These are phyloP conservation scores for Ceriops zippeliana DNA, from an alignment of 345 rosid genomes.

Conservation along the genomic window DNA sequence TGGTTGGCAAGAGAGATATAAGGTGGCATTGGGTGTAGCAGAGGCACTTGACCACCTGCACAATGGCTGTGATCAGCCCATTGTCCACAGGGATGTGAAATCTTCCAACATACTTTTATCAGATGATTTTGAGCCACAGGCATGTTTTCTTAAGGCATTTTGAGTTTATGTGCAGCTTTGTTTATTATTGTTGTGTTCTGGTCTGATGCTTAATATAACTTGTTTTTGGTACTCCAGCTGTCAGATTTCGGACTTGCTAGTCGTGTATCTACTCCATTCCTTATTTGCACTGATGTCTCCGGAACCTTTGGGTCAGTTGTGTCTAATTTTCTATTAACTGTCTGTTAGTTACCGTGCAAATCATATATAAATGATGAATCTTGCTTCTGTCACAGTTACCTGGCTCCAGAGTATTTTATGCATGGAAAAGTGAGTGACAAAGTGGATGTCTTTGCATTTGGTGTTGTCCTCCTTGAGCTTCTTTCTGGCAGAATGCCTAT, in stretches of 20 bases:
- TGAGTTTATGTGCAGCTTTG: neutral
- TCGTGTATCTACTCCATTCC: conserved; percentile 46
- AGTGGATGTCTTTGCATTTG: conserved; percentile 92
- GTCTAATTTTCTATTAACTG: conserved; percentile 2
- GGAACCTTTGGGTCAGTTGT: conserved; percentile 91
- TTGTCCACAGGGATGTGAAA: conserved; percentile 92
- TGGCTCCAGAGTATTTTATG: conserved; percentile 98
- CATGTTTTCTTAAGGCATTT: conserved; percentile 9
- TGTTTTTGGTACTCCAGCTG: conserved; percentile 49
- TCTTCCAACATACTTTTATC: conserved; percentile 89
- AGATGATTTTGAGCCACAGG: conserved; percentile 96
- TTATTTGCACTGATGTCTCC: conserved; percentile 57
- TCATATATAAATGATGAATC: conserved; percentile 9
- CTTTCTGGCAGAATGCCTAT: conserved; percentile 88
- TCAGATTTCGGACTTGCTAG: conserved; percentile 97
- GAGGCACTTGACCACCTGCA: conserved; percentile 91
- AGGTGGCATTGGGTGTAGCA: conserved; percentile 83
- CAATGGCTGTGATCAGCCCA: conserved; percentile 55
- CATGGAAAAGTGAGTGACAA: conserved; percentile 89
- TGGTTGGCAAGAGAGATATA: conserved; percentile 84
- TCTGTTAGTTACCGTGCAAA: neutral
- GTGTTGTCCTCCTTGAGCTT: conserved; percentile 92
- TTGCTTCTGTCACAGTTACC: conserved; percentile 51
- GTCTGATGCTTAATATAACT: conserved; percentile 16
- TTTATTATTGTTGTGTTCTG: neutral